Evolutionary conservation across 1,139 yeast species (phyloP), one percentile per base, ranked within the genome.

Genomic region (Magnusiomyces sp.): DNA sequence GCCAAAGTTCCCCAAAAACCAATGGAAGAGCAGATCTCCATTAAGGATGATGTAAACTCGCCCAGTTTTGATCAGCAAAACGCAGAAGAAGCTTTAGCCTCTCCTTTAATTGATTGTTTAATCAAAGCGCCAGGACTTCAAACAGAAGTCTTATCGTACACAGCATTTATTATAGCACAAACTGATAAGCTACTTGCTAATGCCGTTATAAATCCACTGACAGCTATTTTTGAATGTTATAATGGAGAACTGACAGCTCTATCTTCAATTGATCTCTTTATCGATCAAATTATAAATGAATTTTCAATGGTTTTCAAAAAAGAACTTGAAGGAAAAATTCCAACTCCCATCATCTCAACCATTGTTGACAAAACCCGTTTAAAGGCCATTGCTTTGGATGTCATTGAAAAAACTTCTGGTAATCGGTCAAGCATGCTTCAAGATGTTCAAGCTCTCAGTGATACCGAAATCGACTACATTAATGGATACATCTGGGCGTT

Each of bases 381-480:
- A 55, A 60, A 76, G 19, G 64, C 71, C 31, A 64, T 73, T 2
- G 83, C 83, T 5, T 54, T 70, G 17, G 71, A 74, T 2, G 75
- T 77, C 10, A 70, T 79, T 40, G 66, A 73, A 52, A 46, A 60
- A 37, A 74, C 82, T 23, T 73, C 76, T 0, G 65, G 72, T 45
- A 92, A 89, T 66, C 79, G 83, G 48, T 80, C 94, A 7, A 86
- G 95, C 1, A 92, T 90, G 97, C 75, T 95, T 59, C 88, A 85
- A 57, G 97, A 90, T 59, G 74, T 84, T 1, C 64, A 77, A 44
- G 71, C 74, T 55, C 70, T 79, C 49, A 73, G 80, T 55, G 72
- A 71, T 27, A 83, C 95, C 0, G 98, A 90, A 62, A 76, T 90
- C 32, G 83, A 82, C 53, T 83, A 76, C 64, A 81, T 90, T 53